Evolutionary conservation across 192 early-diverging fungal species (phyloP), one percentile per base, ranked within the genome.

Genomic region (Linnemannia hyalina): DNA sequence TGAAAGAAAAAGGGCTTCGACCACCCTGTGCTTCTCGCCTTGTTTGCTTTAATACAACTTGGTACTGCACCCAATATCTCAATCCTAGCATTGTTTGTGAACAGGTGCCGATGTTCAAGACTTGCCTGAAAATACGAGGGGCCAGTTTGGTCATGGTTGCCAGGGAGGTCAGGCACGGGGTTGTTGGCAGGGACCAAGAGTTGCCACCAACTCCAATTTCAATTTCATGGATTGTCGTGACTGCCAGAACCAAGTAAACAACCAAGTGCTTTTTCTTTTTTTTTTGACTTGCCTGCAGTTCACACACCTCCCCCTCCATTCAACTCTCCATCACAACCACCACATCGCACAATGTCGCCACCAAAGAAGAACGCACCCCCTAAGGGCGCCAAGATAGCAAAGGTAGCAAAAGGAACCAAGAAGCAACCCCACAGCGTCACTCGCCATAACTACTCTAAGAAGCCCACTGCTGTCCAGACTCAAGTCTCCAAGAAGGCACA

Each of bases 371-470:
- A 8, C 15, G 35, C 73, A 22, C 73, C 73, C 6, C 1, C 68
- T 7, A 78, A 78, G 26, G 65, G 44, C 3, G 3, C 40, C 22
- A 55, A 55, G 13, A 49, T 36, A 7, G 32, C 65, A 11, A 70
- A 52, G 6, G 70, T 68, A 6, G 4, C 46, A 52, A 85, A 85
- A 63, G 77, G 68, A 15, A 65, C 55, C 47, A 76, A 74, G 63
- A 70, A 76, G 54, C 41, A 16, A 18, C 65, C 76, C 7, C 77
- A 79, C 23, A 79, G 77, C 4, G 52, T 79, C 36, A 71, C 69
- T 29, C 77, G 77, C 44, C 69, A 72, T 22, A 79, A 79, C 69
- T 79, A 79, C 52, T 79, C 77, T 35, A 79, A 79, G 35, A 79
- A 79, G 47, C 77, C 77, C 16, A 40, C 69, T 15, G 49, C 75